Percentiles rank a stretch among this genome's conserved stretches.
phyloP scores from a whole-genome alignment of 1,139 yeast genomes.

The Torulaspora globosa region DNA sequence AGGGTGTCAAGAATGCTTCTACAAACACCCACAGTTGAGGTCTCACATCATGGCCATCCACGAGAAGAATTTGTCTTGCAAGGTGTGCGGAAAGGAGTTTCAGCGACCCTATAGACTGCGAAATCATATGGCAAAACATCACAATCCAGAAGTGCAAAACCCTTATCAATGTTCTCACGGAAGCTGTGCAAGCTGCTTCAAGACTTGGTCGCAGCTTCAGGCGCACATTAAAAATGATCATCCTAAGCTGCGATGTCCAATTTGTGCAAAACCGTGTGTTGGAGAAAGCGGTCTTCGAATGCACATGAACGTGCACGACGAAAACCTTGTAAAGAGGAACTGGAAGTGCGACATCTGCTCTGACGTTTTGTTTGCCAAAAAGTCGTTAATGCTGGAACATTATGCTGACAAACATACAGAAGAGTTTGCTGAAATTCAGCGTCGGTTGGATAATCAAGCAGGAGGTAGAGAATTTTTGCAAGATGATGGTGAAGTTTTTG shows the following conservation, averaged over 20 bases:
- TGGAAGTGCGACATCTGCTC: constrained; percentile 62
- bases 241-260: constrained; percentile 60
- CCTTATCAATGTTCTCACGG: constrained; percentile 57
- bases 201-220: constrained; percentile 75
- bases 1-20: constrained; percentile 63
- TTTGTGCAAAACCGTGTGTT: constrained; percentile 71
- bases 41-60: constrained; percentile 69
- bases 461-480: not conserved
- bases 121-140: constrained; percentile 59
- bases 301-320: constrained; percentile 65
- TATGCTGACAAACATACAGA: constrained; percentile 40
- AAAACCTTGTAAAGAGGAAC: constrained; percentile 43
- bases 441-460: constrained; percentile 1
- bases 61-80: constrained; percentile 48
- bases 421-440: constrained; percentile 20
- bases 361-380: constrained; percentile 39
- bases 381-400: constrained; percentile 45
- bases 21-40: constrained; percentile 72
- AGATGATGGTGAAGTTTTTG: not conserved
- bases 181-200: constrained; percentile 57
- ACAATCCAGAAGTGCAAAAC: constrained; percentile 36
- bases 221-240: constrained; percentile 69
- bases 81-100: constrained; percentile 56
- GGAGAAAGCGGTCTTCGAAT: constrained; percentile 66
- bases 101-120: constrained; percentile 58